These are phyloP conservation scores for Micromonas commoda DNA, from an alignment of 139 green algal genomes.

Conservation along the genomic window DNA sequence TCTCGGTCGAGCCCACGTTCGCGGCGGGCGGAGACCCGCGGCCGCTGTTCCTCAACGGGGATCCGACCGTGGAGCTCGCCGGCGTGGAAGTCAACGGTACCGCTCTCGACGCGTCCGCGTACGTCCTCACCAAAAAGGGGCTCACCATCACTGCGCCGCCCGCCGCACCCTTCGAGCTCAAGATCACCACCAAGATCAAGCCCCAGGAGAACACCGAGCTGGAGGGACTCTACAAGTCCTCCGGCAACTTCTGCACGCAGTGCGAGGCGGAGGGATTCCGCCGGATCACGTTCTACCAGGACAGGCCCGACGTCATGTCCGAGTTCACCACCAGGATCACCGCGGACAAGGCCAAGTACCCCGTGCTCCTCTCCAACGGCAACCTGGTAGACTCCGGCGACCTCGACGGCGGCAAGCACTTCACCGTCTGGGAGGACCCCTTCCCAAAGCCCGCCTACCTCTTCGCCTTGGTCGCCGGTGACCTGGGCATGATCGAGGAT, in stretches of 20 bases:
- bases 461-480: conserved; percentile 94
- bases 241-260: conserved; percentile 96
- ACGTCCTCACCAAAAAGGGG: not conserved
- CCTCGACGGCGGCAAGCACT: conserved; percentile 40
- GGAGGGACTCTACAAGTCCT: conserved; percentile 91
- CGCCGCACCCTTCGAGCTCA: conserved; percentile 46
- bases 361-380: conserved; percentile 93
- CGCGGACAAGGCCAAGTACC: conserved; percentile 79
- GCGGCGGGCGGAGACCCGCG: not conserved
- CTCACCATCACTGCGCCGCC: not conserved
- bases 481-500: conserved; percentile 70
- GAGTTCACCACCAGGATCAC: conserved; percentile 80
- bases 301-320: conserved; percentile 75
- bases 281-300: conserved; percentile 93
- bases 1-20: not conserved
- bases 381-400: conserved; percentile 72
- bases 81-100: not conserved
- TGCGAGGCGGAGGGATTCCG: conserved; percentile 98
- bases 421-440: conserved; percentile 83
- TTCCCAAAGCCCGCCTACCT: conserved; percentile 96
- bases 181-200: conserved; percentile 66
- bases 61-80: conserved; percentile 5
- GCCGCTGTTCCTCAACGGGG: conserved; percentile 14
- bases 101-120: not conserved
- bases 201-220: conserved; percentile 88